Evolutionary conservation across 2,329 filamentous ascomycete genomes (phyloP), one percentile per base, ranked within the genome.

Genomic region (Colletotrichum somersetense): DNA sequence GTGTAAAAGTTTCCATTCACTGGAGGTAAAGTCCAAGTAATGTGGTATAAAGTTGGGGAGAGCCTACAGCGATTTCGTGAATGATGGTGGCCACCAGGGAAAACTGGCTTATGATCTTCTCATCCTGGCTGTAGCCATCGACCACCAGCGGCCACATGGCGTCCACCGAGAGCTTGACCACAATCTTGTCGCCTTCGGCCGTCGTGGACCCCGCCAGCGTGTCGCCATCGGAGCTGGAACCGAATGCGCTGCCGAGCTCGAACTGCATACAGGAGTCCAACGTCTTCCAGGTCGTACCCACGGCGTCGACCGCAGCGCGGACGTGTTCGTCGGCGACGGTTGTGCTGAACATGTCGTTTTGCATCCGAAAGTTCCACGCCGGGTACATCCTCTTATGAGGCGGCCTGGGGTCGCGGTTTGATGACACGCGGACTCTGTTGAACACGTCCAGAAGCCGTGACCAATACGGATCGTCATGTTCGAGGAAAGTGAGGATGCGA

Each of bases 341-440:
- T 4, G 3, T 18, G n/a, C 2, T 4, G n/a, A 6, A 2, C 1
- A 4, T 8, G n/a, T 42, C 38, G n/a, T 58, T 16, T 1, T 33
- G 57, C 26, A 63, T 11, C 5, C 44, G 46, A 18, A 63, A 63
- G 33, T 30, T 38, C n/a, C 46, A 50, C 12, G 33, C 33, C 7
- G 46, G 11, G 5, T 53, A 30, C n/a, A 6, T 30, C 14, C 26
- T 66, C 58, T 44, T 44, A 5, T 40, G 44, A 26, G 40, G 18
- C 8, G 63, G 38, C 4, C 74, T 74, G 16, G 62, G 44, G 53
- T 78, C 77, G 0, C 74, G 62, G 0, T 5, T 12, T 1, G 5
- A 1, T 3, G 72, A 44, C 3, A 80, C 40, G 53, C 56, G 66
- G 10, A 73, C 74, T 62, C 77, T 73, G 65, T 79, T 77, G n/a